Base-by-base conservation (phyloP, 495 filamentous ascomycete genomes). In the Penicillium lividum region DNA sequence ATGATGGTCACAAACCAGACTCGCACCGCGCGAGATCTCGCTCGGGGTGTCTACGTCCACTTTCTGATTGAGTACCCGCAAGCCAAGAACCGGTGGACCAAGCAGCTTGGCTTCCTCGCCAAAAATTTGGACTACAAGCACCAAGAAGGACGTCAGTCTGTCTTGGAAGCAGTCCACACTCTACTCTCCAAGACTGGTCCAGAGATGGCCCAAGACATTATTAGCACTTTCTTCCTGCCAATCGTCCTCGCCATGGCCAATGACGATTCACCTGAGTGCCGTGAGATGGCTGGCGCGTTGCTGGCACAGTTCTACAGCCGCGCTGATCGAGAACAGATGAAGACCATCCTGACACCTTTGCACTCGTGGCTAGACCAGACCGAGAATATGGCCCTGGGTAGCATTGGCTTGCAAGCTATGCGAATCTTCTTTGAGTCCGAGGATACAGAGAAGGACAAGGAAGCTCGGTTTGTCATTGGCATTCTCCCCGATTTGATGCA, bases 1-100 rank as follows among this genome's bases (percentile, higher is more conserved):
- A 87, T 98, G 73, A 96, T 98, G 93, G 90, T 98, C 56, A 97
- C 89, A 27, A 97, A 97, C 70, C 89, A 96, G 56, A 92, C 92
- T 61, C 86, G 88, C 62, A 84, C 86, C 59, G 89, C 93, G 3
- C 83, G 93, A 43, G 92, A 97, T 64, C 74, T 93, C 34, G 93
- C 93, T 16, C 84, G 95, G 30, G 90, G 91, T 22, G 89, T 86
- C 27, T 98, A 95, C 73, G 86, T 97, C 69, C 91, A 96, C 64
- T 98, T 98, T 79, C 72, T 98, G 36, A 86, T 92, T 60, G 90
- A 97, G 45, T 98, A 97, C 67, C 94, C 94, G 0, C 94, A 98
- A 67, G 90, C 87, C 63, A 90, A 90, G 68, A 87, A 85, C 60
- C 80, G 95, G 4, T 91, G 92, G 82, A 81, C 82, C 11, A 96